A percentile compares a stretch with the other conserved stretches of the same genome.
These are phyloP conservation scores for Aureococcus anophagefferens DNA, from an alignment of 108 stramenopile genomes.

Conservation along the genomic window DNA sequence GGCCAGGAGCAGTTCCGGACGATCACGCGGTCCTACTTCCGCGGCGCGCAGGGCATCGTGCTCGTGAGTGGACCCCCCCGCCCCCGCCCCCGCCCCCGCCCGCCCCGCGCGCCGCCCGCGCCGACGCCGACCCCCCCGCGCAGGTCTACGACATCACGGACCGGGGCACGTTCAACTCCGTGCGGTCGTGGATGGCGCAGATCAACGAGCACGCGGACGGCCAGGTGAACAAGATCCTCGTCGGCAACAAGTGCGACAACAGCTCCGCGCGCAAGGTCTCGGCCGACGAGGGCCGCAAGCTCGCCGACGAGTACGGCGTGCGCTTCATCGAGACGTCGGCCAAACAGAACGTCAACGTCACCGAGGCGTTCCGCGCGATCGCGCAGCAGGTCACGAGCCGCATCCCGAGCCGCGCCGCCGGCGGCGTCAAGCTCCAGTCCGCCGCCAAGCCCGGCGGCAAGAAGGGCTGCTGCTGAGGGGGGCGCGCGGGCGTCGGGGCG, in stretches of 20 bases:
- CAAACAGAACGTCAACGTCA: conserved; percentile 85
- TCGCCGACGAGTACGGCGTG: conserved; percentile 86
- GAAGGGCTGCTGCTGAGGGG: neutral
- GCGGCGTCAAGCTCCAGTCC: neutral
- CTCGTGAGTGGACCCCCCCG: no score
- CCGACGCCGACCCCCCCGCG: no score
- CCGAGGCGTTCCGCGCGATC: conserved; percentile 69
- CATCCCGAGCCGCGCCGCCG: neutral
- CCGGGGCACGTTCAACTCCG: conserved; percentile 87
- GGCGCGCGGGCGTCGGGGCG: no score
- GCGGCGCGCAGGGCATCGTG: conserved; percentile 79
- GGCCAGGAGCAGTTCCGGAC: conserved; percentile 57
- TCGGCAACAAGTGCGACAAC: conserved; percentile 99
- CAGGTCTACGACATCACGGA: conserved; percentile 96
- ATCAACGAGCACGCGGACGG: conserved; percentile 63
- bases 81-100: no score
- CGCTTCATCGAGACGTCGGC: conserved; percentile 95
- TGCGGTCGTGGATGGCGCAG: conserved; percentile 95
- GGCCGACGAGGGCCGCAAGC: conserved; percentile 79
- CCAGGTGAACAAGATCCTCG: conserved; percentile 86
- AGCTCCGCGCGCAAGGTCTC: conserved; percentile 80
- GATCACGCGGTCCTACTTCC: conserved; percentile 56
- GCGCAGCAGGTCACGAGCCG: conserved; percentile 23
- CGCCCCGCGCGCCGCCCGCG: no score
- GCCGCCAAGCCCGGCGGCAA: neutral